Base-by-base conservation (phyloP, 2,329 filamentous ascomycete genomes). In the Diplodia seriata region DNA sequence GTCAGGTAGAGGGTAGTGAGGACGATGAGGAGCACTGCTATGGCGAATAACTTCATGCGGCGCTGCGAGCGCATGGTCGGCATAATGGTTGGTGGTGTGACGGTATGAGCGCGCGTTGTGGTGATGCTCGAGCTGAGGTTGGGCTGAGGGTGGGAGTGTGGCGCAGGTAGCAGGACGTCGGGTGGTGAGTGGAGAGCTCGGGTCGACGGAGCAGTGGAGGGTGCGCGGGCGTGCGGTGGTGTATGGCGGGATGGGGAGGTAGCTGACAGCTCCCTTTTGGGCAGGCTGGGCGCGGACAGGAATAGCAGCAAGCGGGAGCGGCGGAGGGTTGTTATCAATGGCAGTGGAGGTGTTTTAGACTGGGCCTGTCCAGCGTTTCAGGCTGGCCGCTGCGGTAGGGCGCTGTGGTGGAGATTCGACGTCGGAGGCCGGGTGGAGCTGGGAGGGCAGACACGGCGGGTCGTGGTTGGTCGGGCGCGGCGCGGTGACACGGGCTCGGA, bases 1-100 rank as follows among this genome's bases (percentile, higher is more conserved):
- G 89, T 90, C 76, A 92, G 89, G 82, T 94, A 93, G 72, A 96
- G 82, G 66, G 90, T 81, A 55, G 89, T 84, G 72, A 94, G 80
- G 69, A 94, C 79, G 69, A 86, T 82, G 71, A 89, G 83, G 72
- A 93, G 72, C 67, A 89, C 83, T 68, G 90, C 82, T 74, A 94
- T 82, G 71, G 87, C 81, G 67, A 93, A 81, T 72, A 90, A 81
- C 75, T 89, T 89, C 73, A 92, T 76, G 73, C 92, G 89, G 71
- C 92, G 89, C 73, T 75, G 80, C 47, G 77, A 79, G 29, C 77
- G 77, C 76, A 80, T 79, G 8, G 66, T 63, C 29, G 65, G 54
- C 61, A 59, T 63, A 43, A 59, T 15, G 51, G 18, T 23, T 53
- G 43, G 66, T 56, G 53, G 29, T 18, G 54, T 57, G 51, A 56